Conservation (phyloP, 164 flowering plant species). For the Piper longum region DNA sequence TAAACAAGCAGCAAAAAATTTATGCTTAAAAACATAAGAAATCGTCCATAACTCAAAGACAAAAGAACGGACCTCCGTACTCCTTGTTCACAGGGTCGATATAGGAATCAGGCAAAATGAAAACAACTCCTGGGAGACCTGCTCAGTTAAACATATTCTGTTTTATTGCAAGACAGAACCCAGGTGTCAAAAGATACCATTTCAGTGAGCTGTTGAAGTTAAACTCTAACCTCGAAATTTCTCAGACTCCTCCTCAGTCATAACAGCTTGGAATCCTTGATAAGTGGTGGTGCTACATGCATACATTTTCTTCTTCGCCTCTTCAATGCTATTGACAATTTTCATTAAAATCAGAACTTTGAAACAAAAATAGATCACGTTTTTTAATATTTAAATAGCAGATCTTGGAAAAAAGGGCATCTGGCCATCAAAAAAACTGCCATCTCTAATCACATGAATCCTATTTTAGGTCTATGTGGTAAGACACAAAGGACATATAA, state of each 20-base stretch:
- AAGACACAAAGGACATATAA: no score
- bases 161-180: neutral
- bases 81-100: constrained; percentile 84
- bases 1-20: no score
- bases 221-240: constrained; percentile 46
- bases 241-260: constrained; percentile 74
- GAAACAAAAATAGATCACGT: neutral
- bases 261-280: constrained; percentile 71
- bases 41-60: neutral
- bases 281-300: constrained; percentile 94
- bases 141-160: constrained; percentile 5
- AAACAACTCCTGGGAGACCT: constrained; percentile 87
- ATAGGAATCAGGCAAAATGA: constrained; percentile 88
- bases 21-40: neutral
- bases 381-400: no score
- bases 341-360: constrained; percentile 1
- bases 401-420: no score
- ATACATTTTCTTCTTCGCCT: constrained; percentile 79
- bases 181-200: neutral
- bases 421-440: no score
- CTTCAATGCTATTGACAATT: constrained; percentile 48
- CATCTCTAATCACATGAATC: no score
- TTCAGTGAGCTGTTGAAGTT: neutral
- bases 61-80: constrained; percentile 59
- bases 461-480: no score